Base-by-base conservation (phyloP, 2,329 filamentous ascomycete genomes). In the Aspergillus sp. region DNA sequence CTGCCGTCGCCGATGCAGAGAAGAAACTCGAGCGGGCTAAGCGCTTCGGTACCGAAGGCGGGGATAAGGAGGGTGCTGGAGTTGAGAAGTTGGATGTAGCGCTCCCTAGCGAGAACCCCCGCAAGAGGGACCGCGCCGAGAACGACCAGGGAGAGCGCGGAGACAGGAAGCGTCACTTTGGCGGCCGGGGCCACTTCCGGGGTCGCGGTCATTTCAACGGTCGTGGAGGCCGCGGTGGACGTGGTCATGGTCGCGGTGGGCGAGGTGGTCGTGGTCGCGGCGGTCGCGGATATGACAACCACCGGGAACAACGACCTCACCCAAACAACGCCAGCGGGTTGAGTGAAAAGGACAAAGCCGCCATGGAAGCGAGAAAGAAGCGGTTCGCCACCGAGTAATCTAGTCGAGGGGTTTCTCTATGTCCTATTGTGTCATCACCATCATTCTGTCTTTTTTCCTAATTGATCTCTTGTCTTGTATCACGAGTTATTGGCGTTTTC, bases 361-460 rank as follows among this genome's bases (percentile, higher is more conserved):
- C 78, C 5, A 69, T 80, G 64, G 80, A 82, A 60, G 78, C 77
- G 56, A 75, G 80, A 65, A 81, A 79, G 72, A 78, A 79, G 71
- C 75, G 78, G 54, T 82, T 82, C 65, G 73, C 71, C 42, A 69
- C 71, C 24, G 69, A 69, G 29, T 75, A 61, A 66, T 56, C 29
- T 53, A 51, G 7, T 36, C 57, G 26, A 29, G 22, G 7, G 14
- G 26, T n/a, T 52, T 58, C 20, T 47, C 18, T 20, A n/a, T 46
- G 18, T 32, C 29, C 47, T 55, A 16, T 59, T 56, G 49, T 26
- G 12, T 42, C 56, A 56, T 24, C 22, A 22, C 18, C 51, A 42
- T 54, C 29, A 49, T 59, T n/a, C 54, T 47, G 45, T 39, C 22
- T 22, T 52, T 61, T 50, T 54, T 29, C 62, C 57, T 60, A 60